Evolutionary conservation across 2,329 filamentous ascomycete genomes (phyloP), one percentile per base, ranked within the genome.

Genomic region (Triangularia setosa): DNA sequence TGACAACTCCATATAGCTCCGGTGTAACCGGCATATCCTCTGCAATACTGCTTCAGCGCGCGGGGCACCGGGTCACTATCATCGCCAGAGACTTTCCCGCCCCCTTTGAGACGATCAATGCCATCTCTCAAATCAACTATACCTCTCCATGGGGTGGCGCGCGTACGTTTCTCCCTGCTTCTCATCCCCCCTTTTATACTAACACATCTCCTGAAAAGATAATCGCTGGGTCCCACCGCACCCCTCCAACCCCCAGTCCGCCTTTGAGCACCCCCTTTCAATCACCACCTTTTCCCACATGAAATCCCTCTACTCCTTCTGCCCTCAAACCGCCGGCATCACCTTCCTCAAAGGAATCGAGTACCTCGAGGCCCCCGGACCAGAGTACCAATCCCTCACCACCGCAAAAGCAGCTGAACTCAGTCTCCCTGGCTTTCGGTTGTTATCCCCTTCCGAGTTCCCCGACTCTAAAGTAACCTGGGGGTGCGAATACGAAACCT

Each of bases 61-160:
- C 75, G 16, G 75, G 76, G 25, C 73, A 78, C 70, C 59, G 66
- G 58, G 78, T 83, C 12, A 78, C 77, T 18, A 76, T 83, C 57
- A 67, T 83, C 2, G 80, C 81, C 21, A 75, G 73, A 35, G 79
- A 83, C 71, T 80, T 83, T 57, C 81, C 81, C 9, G 73, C 71
- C n/a, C 78, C 80, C 9, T 81, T 77, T 56, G 81, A 82, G 70
- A 77, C 79, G 12, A 74, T 80, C 33, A 77, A 81, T 64, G 70
- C 76, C 4, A 65, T 65, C 14, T 66, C 74, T 0, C 73, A 78
- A 63, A 79, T 83, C 70, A 79, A 86, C 75, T 86, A 81, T 71
- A 81, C 84, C 14, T 86, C 84, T 28, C 83, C 83, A 60, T 86
- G 83, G 83, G 84, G 79, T 35, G 84, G 84, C 11, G 83, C 84